Percentiles rank a stretch among this genome's conserved stretches.
phyloP scores from a whole-genome alignment of 805 yeast species.

The Hanseniaspora jakobsenii region DNA sequence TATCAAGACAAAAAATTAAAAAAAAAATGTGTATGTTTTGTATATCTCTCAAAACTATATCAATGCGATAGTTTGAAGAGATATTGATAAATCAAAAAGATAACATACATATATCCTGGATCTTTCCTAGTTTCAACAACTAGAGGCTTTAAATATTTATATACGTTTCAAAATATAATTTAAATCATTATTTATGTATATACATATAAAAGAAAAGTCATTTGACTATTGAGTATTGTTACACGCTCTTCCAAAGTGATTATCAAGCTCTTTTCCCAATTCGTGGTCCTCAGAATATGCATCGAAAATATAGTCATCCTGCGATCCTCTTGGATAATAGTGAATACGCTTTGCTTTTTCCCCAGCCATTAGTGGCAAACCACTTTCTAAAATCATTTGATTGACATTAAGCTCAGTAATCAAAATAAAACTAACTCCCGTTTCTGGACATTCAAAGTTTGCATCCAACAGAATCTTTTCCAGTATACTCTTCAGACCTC shows the following conservation, averaged over 20 bases:
- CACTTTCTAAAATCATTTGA: constrained; percentile 27
- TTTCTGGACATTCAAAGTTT: constrained; percentile 50
- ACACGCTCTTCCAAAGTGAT: constrained; percentile 25
- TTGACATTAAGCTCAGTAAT: constrained; percentile 36
- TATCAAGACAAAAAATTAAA: background rate
- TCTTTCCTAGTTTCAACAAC: constrained; percentile 15
- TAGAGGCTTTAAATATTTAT: constrained; percentile 5
- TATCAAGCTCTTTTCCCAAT: constrained; percentile 29
- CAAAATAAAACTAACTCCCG: constrained; percentile 40
- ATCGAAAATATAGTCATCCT: constrained; percentile 32
- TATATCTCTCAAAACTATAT: too few species aligned
- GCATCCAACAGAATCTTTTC: constrained; percentile 40
- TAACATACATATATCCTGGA: constrained; percentile 11
- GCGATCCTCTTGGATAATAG: constrained; percentile 37
- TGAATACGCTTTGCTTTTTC: constrained; percentile 30
- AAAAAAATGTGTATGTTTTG: too few species aligned
- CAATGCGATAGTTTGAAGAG: too few species aligned
- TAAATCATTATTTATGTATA: background rate
- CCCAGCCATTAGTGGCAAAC: constrained; percentile 21
- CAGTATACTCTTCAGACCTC: constrained; percentile 46
- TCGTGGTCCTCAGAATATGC: constrained; percentile 33
- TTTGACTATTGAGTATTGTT: constrained; percentile 12
- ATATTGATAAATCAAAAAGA: too few species aligned
- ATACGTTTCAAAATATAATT: background rate
- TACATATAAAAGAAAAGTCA: background rate